Evolutionary conservation across 352 stramenopile species (phyloP), one percentile per base, ranked within the genome.

Genomic region (Phytophthora aleatoria): DNA sequence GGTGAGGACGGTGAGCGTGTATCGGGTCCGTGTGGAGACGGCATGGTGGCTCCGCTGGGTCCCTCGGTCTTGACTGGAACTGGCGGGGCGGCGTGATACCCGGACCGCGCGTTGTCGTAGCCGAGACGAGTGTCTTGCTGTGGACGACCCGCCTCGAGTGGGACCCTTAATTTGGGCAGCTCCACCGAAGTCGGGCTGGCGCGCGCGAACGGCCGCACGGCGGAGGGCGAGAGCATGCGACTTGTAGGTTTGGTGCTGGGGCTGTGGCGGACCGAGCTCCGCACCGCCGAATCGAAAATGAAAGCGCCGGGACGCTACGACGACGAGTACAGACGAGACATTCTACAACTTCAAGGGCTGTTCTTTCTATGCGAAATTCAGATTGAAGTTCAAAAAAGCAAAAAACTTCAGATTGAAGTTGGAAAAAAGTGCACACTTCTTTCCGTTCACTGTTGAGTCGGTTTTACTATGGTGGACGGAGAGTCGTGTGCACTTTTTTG

Each of bases 1-100:
- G 76, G 76, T 1, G 76, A 84, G 10, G 73, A 82, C 12, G 76
- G 76, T 3, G 76, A 84, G 9, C 71, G 70, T 30, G 67, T 71
- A 4, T 35, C 54, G 12, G 62, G 67, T 4, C 69, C 69, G 31
- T 64, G 43, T 13, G 26, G 42, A 9, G 41, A 61, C 15, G 28
- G 33, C 39, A 45, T 48, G 27, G 24, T 30, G 55, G 38, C 30
- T 9, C 16, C 42, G 38, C 27, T 57, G 7, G 49, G 43, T 8
- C 20, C 44, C 48, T 60, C 44, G 0, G 60, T 68, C 45, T 74
- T 68, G 41, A 69, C 57, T 31, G 31, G 58, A 52, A 66, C 49
- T 51, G 54, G 57, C 16, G 33, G 42, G 11, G 52, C 41, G 11
- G 62, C 12, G 57, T 66, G 60, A 57, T 70, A 70, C 12, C 54